These are phyloP conservation scores for Angomonas desouzai DNA, from an alignment of 208 protist genomes.

Conservation along the genomic window DNA sequence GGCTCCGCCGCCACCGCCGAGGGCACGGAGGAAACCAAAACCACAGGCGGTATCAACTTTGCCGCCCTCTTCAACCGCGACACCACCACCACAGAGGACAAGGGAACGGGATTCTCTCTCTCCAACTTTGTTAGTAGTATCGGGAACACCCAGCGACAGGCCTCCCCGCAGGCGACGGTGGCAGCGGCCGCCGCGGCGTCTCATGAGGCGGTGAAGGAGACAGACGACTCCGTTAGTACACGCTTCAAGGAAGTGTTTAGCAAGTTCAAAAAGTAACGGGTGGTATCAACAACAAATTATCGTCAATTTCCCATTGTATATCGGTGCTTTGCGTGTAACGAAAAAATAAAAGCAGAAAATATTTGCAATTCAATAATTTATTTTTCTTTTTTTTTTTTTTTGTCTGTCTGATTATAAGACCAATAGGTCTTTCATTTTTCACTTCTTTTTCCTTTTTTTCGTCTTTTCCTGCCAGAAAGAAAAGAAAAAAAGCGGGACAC, in stretches of 20 bases:
- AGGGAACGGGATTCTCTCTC: slow-evolving; percentile 7
- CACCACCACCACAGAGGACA: slow-evolving; percentile 11
- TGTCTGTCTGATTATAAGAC: background rate
- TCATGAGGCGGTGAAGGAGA: background rate
- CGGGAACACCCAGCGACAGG: slow-evolving; percentile 3
- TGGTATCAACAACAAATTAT: too few relatives aligned
- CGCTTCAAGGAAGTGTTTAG: slow-evolving; percentile 6
- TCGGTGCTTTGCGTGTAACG: too few relatives aligned
- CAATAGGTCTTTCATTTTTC: background rate
- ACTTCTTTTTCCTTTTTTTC: background rate
- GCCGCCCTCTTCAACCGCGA: slow-evolving; percentile 45
- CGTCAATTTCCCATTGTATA: too few relatives aligned
- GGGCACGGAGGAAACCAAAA: background rate
- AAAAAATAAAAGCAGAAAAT: too few relatives aligned
- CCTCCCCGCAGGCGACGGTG: background rate
- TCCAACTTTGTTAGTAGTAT: slow-evolving; percentile 30
- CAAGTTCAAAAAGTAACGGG: slow-evolving; percentile 5
- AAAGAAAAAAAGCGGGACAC: background rate
- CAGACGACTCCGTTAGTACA: background rate
- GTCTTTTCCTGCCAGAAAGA: background rate
- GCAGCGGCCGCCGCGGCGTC: background rate
- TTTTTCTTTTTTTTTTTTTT: background rate
- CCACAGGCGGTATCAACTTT: slow-evolving; percentile 38
- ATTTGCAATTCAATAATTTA: background rate
- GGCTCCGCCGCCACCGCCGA: slow-evolving; percentile 17